Evolutionary conservation across 1,284 basidiomycete genomes (phyloP).

Genomic region (Boletellus deceptivus): DNA sequence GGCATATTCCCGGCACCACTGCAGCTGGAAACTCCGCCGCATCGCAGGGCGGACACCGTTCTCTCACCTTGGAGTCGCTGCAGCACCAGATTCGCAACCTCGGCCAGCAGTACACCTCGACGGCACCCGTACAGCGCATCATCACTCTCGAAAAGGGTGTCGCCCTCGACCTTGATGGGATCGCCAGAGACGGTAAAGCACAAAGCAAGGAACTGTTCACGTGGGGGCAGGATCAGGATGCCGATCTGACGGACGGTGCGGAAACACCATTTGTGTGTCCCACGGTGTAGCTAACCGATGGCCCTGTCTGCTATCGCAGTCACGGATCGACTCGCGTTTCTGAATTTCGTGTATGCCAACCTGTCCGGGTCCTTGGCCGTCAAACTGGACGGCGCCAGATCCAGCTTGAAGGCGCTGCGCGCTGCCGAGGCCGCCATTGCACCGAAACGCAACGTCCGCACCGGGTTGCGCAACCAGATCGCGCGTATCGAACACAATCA

Average conservation of each 20-base stretch:
- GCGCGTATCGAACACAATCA: conserved; percentile 62
- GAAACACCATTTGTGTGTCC: background rate
- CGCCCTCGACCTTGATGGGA: conserved; percentile 64
- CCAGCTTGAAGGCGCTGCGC: conserved; percentile 65
- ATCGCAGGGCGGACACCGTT: conserved; percentile 42
- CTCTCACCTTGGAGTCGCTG: conserved; percentile 57
- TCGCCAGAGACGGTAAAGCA: conserved; percentile 61
- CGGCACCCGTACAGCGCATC: conserved; percentile 66
- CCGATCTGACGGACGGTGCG: conserved; percentile 74
- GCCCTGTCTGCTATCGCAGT: conserved; percentile 40
- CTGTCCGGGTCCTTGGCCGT: conserved; percentile 57
- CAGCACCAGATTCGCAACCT: conserved; percentile 69
- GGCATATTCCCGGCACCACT: conserved; percentile 46
- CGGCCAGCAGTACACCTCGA: conserved; percentile 70
- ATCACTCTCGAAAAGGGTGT: conserved; percentile 75
- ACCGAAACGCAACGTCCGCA: conserved; percentile 60
- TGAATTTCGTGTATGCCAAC: conserved; percentile 72
- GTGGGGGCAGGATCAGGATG: conserved; percentile 70
- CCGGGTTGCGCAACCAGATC: conserved; percentile 58
- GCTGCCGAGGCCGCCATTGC: conserved; percentile 61
- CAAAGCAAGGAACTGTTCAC: conserved; percentile 79
- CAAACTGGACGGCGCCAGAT: conserved; percentile 60
- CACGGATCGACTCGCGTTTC: conserved; percentile 72
- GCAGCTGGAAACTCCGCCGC: conserved; percentile 38
- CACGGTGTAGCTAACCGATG: conserved; percentile 10